Evolutionary conservation across 2,329 filamentous ascomycete species (phyloP).

Genomic region (Hypoxylon sp.): DNA sequence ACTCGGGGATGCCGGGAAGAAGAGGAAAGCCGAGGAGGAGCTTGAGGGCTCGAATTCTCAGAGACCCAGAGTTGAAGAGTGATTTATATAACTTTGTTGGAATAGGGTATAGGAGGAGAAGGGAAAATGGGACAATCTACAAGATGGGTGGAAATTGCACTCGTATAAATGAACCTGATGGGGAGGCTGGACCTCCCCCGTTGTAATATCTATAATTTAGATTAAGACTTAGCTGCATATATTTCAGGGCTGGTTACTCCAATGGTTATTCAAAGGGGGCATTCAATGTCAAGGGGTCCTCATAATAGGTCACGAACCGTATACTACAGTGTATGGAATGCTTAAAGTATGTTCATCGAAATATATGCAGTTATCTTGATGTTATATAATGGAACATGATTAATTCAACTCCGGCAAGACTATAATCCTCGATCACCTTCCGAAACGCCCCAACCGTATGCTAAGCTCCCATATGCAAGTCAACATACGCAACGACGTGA

Average conservation of each 20-base stretch:
- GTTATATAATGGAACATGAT: constrained; percentile 1
- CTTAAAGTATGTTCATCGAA: neutral
- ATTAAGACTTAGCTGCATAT: neutral
- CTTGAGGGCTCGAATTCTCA: constrained; percentile 20
- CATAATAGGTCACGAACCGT: neutral
- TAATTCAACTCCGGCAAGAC: neutral
- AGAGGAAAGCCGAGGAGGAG: constrained; percentile 32
- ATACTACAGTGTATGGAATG: neutral
- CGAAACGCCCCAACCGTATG: constrained; percentile 27
- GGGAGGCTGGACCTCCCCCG: neutral
- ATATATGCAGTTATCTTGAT: neutral
- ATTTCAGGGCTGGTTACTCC: neutral
- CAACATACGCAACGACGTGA: neutral
- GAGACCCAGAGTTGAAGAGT: constrained; percentile 20
- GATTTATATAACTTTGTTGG: neutral
- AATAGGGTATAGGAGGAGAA: neutral
- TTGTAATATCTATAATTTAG: neutral
- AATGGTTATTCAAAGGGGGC: neutral
- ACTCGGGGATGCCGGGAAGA: constrained; percentile 1
- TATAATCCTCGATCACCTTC: neutral
- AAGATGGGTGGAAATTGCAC: neutral
- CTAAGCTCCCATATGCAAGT: constrained; percentile 1
- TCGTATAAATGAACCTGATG: neutral
- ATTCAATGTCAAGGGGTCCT: neutral
- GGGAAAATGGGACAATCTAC: neutral